Evolutionary conservation across 306 rosid species (phyloP).

Genomic region (Ammopiptanthus mongolicus): DNA sequence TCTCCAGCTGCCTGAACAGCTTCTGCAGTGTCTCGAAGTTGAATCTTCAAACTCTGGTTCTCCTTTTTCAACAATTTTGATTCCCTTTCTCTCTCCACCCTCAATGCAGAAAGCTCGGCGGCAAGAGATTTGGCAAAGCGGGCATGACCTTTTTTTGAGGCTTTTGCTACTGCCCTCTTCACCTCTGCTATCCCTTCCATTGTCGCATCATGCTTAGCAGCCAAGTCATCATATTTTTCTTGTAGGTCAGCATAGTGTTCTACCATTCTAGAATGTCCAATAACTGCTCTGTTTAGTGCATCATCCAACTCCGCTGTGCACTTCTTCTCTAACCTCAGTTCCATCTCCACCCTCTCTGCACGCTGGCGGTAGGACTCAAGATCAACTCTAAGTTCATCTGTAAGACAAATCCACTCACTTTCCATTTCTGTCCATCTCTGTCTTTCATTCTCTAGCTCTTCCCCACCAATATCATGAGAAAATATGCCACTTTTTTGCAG

Average conservation of each 20-base stretch:
- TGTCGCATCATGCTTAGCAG: constrained; percentile 65
- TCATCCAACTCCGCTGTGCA: constrained; percentile 79
- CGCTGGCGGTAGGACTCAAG: constrained; percentile 62
- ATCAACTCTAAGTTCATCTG: constrained; percentile 87
- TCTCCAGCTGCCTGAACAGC: constrained; percentile 99
- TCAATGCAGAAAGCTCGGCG: constrained; percentile 63
- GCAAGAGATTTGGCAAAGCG: constrained; percentile 67
- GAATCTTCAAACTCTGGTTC: constrained; percentile 72
- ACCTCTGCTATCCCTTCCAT: constrained; percentile 90
- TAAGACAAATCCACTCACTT: constrained; percentile 94
- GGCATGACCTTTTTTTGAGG: constrained; percentile 69
- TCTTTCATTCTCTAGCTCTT: constrained; percentile 78
- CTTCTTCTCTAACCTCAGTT: constrained; percentile 62
- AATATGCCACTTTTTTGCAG: constrained; percentile 52
- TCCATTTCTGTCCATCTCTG: constrained; percentile 95
- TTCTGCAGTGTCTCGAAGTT: constrained; percentile 94
- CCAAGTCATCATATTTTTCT: constrained; percentile 80
- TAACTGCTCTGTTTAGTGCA: constrained; percentile 75
- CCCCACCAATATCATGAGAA: constrained; percentile 35
- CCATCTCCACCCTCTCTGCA: constrained; percentile 71
- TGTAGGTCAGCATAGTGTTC: constrained; percentile 93
- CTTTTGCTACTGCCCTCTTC: constrained; percentile 82
- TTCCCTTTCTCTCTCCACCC: constrained; percentile 74
- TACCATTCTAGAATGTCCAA: constrained; percentile 82
- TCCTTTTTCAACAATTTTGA: constrained; percentile 70